These are phyloP conservation scores for Aureobasidium musti DNA, from an alignment of 2,329 filamentous ascomycete genomes.

Conservation along the genomic window DNA sequence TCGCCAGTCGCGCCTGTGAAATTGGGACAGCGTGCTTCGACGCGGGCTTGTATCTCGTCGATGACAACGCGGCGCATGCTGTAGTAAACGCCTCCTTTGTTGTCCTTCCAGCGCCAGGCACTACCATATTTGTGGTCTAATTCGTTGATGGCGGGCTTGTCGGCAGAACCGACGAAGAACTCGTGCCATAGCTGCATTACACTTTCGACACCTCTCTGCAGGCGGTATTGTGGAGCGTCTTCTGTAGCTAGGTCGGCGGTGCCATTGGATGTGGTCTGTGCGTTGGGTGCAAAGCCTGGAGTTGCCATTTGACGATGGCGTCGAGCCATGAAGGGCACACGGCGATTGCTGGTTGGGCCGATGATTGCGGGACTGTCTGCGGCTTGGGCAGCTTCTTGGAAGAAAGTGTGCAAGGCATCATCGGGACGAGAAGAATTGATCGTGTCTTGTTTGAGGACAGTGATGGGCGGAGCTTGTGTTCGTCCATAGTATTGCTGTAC, in stretches of 20 bases:
- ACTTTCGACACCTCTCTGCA: constrained; percentile 3
- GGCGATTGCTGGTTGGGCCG: neutral
- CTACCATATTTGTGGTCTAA: constrained; percentile 14
- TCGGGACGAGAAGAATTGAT: neutral
- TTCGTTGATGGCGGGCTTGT: constrained; percentile 16
- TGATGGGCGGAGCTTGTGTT: neutral
- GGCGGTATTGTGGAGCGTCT: neutral
- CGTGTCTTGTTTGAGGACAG: neutral
- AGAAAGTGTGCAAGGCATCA: constrained; percentile 4
- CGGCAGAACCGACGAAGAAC: constrained; percentile 13
- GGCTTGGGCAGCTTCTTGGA: constrained; percentile 18
- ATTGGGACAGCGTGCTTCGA: constrained; percentile 1
- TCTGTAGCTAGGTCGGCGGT: neutral
- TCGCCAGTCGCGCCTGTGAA: neutral
- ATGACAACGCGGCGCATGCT: constrained; percentile 21
- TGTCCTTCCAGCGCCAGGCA: constrained; percentile 18
- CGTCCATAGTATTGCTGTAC: constrained; percentile 13
- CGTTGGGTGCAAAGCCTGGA: neutral
- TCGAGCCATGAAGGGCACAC: neutral
- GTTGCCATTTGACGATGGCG: neutral
- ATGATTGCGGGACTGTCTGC: constrained; percentile 8
- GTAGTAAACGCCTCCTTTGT: constrained; percentile 18
- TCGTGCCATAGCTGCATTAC: constrained; percentile 12
- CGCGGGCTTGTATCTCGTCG: constrained; percentile 1
- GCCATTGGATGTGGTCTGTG: neutral